phyloP scores from a whole-genome alignment of 352 stramenopile genomes.

The Phytophthora kernoviae region DNA sequence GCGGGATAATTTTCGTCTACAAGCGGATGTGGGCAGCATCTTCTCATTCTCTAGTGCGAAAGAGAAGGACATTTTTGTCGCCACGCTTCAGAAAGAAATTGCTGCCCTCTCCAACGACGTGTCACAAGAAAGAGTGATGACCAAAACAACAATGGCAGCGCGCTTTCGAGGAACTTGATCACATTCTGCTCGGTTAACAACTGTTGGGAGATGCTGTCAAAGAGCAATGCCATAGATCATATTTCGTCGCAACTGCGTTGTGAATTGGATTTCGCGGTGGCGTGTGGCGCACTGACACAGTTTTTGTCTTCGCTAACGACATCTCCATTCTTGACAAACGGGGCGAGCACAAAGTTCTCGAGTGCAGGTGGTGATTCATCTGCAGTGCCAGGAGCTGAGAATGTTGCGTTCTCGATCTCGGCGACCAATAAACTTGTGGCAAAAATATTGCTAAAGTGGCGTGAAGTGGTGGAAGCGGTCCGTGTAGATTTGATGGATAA shows the following conservation, averaged over 20 bases:
- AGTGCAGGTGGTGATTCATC: slow-evolving; percentile 11
- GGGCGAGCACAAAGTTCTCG: slow-evolving; percentile 8
- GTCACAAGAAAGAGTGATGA: background rate
- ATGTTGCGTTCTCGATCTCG: slow-evolving; percentile 46
- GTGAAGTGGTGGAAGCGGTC: slow-evolving; percentile 27
- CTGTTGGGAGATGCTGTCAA: slow-evolving; percentile 55
- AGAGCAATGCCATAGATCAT: slow-evolving; percentile 34
- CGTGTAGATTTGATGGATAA: slow-evolving; percentile 10
- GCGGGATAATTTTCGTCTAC: slow-evolving; percentile 51
- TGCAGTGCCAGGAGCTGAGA: slow-evolving; percentile 10
- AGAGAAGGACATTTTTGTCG: slow-evolving; percentile 42
- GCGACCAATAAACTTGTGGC: slow-evolving; percentile 51
- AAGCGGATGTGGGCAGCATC: slow-evolving; percentile 52
- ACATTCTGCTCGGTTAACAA: slow-evolving; percentile 59
- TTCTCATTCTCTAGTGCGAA: slow-evolving; percentile 46
- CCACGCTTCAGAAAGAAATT: slow-evolving; percentile 38
- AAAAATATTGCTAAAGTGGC: slow-evolving; percentile 51
- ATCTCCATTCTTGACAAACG: slow-evolving; percentile 19
- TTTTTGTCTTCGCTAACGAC: slow-evolving; percentile 49
- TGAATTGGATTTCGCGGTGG: slow-evolving; percentile 55
- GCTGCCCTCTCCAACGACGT: background rate
- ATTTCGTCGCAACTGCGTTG: slow-evolving; percentile 24
- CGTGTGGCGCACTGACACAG: slow-evolving; percentile 46
- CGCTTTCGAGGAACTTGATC: slow-evolving; percentile 47
- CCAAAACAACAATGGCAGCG: slow-evolving; percentile 1